Conservation (phyloP, 371 early-diverging fungal genomes). For the Mortierella sp. region DNA sequence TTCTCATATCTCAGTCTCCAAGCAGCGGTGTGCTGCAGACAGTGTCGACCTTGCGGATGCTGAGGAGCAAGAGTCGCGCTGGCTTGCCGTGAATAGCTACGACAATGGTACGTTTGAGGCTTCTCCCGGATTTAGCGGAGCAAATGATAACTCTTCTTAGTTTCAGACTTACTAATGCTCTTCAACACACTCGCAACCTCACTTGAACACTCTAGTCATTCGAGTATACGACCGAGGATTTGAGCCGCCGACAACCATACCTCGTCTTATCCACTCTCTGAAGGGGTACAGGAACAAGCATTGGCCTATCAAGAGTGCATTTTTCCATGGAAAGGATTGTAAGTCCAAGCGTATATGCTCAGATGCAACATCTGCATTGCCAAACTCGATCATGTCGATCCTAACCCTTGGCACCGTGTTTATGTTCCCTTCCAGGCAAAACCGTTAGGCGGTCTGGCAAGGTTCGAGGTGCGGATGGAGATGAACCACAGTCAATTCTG, state of each 20-base stretch:
- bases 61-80: constrained; percentile 82
- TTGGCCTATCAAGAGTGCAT: constrained; percentile 90
- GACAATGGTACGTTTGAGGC: constrained; percentile 76
- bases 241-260: constrained; percentile 73
- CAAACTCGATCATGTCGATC: no score
- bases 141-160: not conserved
- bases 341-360: no score
- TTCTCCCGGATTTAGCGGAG: no score
- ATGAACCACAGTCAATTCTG: constrained; percentile 16
- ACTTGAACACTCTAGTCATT: constrained; percentile 61
- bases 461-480: constrained; percentile 46
- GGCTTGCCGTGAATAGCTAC: constrained; percentile 87
- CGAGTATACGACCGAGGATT: constrained; percentile 88
- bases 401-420: not conserved
- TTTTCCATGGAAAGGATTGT: constrained; percentile 81
- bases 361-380: no score
- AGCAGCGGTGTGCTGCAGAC: constrained; percentile 49
- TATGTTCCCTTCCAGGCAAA: constrained; percentile 25
- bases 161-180: no score
- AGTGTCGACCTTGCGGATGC: constrained; percentile 52
- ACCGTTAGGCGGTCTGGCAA: constrained; percentile 31
- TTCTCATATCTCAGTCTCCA: constrained; percentile 77
- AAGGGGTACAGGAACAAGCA: constrained; percentile 91
- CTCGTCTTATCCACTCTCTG: constrained; percentile 74
- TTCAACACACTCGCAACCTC: not conserved